Conservation (phyloP, 1,284 basidiomycete species). For the Coniophora puteana region DNA sequence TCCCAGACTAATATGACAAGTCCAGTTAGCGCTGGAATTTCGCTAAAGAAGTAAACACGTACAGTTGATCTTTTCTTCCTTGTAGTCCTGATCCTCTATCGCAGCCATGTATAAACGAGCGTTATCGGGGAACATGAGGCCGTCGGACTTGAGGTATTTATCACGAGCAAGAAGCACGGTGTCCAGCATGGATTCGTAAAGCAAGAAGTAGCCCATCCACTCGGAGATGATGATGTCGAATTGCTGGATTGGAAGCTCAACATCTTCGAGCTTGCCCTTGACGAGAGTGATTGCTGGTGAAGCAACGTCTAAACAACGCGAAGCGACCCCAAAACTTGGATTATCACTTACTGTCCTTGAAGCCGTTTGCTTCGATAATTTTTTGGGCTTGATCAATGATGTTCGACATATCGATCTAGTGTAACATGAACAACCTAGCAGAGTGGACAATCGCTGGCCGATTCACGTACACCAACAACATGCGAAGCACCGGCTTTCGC, state of each 20-base stretch:
- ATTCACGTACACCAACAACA: conserved; percentile 80
- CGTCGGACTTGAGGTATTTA: conserved; percentile 90
- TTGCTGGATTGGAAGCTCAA: conserved; percentile 78
- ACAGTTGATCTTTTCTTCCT: conserved; percentile 99
- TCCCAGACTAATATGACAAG: conserved; percentile 80
- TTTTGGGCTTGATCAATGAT: conserved; percentile 99
- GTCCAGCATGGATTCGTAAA: conserved; percentile 99
- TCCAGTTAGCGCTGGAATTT: conserved; percentile 1
- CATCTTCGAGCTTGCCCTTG: conserved; percentile 97
- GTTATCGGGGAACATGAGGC: conserved; percentile 95
- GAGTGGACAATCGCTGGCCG: neutral
- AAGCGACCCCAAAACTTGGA: neutral
- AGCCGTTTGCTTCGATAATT: conserved; percentile 95
- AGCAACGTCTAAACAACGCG: conserved; percentile 10
- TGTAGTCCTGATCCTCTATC: conserved; percentile 99
- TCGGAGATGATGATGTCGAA: conserved; percentile 99
- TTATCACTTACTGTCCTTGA: conserved; percentile 80
- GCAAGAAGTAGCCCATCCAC: conserved; percentile 96
- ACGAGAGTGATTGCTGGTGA: conserved; percentile 86
- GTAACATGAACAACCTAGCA: neutral
- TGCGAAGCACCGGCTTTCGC: conserved; percentile 96
- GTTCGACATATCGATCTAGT: conserved; percentile 98
- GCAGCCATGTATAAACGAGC: conserved; percentile 94
- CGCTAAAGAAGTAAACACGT: conserved; percentile 2
- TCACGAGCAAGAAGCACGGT: conserved; percentile 96